These are phyloP conservation scores for Leptographium lundbergii DNA, from an alignment of 2,329 filamentous ascomycete species.

Conservation along the genomic window DNA sequence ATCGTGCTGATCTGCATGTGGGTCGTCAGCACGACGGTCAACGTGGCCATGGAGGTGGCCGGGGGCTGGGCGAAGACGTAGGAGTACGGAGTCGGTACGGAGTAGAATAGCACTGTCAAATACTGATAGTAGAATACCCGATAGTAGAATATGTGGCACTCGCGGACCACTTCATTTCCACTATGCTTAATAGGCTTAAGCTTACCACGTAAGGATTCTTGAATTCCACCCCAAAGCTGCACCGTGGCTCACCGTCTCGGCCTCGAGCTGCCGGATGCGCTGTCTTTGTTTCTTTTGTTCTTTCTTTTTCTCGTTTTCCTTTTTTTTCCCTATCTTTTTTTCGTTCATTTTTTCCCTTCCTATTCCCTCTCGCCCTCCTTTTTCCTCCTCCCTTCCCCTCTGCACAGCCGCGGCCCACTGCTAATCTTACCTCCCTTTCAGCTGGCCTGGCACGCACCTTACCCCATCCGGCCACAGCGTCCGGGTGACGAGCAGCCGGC, in stretches of 20 bases:
- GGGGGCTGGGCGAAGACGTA: slow-evolving; percentile 29
- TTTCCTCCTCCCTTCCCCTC: too few species aligned
- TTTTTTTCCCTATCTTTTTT: too few species aligned
- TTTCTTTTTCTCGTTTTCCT: neutral
- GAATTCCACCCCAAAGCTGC: too few species aligned
- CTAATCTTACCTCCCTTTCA: neutral
- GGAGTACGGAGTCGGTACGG: neutral
- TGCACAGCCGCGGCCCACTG: too few species aligned
- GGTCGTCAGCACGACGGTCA: slow-evolving; percentile 65
- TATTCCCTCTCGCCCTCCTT: too few species aligned
- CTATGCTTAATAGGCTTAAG: too few species aligned
- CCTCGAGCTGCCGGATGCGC: too few species aligned
- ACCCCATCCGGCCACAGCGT: neutral
- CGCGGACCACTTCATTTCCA: too few species aligned
- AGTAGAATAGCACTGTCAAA: neutral
- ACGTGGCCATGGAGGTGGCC: slow-evolving; percentile 67
- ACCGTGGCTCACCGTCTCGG: too few species aligned
- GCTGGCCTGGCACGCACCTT: neutral
- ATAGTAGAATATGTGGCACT: neutral
- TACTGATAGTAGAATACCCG: neutral
- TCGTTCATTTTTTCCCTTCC: too few species aligned
- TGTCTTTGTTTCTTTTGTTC: too few species aligned
- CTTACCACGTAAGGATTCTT: too few species aligned
- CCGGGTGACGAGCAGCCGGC: neutral
- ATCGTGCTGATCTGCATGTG: slow-evolving; percentile 70